Evolutionary conservation across 2,329 filamentous ascomycete species (phyloP), one percentile per base, ranked within the genome.

Genomic region (Cladophialophora yegresii): DNA sequence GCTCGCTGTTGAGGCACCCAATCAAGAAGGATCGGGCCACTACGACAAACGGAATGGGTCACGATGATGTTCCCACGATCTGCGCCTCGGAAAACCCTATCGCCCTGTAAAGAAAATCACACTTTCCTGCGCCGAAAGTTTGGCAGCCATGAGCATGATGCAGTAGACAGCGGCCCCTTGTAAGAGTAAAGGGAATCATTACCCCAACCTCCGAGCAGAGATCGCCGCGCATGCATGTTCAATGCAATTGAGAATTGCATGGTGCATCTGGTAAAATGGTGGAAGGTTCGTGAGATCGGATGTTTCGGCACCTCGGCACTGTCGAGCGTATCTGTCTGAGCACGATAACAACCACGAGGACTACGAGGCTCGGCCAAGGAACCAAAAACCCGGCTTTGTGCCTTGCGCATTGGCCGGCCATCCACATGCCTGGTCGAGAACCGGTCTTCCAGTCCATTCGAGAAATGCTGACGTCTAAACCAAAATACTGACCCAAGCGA

Each of bases 31-130:
- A 50, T 4, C 20, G 12, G 20, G 6, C 47, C 23, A 50, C 47
- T 50, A 50, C 47, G 47, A 50, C 47, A 50, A 50, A 12, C 13
- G 47, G 47, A 50, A 50, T 50, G 47, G 47, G 9, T 13, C 13
- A 16, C 20, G 22, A 50, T 6, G 7, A 22, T 8, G 23, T 20
- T 2, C 47, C 47, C 23, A 22, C 22, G 16, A 50, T 23, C 47
- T 50, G 47, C 47, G 16, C 20, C 4, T 26, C 47, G 20, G 47
- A 16, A 12, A 50, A 50, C 47, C 47, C 47, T 28, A 50, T 50
- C 20, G 47, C 5, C 22, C 16, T 3, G 36, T 43, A 22, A 50
- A 26, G 47, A 22, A 26, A 50, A 26, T 23, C 47, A 50, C 22
- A 26, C 47, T 50, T 50, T 50, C 13, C 5, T 28, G n/a, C 33